These are phyloP conservation scores for Viola odorata DNA, from an alignment of 345 rosid species.

Conservation along the genomic window DNA sequence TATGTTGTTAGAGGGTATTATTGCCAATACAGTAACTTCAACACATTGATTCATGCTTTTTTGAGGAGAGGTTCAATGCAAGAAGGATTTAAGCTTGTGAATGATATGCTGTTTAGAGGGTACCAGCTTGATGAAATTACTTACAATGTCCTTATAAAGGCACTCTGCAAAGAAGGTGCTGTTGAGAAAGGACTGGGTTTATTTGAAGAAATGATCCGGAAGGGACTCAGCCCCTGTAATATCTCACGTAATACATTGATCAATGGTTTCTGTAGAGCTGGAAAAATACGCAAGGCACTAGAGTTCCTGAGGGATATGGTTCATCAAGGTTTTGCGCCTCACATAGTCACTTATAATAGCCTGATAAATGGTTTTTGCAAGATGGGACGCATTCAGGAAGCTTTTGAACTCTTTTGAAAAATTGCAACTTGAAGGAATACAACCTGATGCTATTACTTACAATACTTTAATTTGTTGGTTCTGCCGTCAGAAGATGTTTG, in stretches of 20 bases:
- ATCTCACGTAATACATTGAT: conserved; percentile 75
- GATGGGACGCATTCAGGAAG: conserved; percentile 50
- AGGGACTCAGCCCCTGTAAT: conserved; percentile 47
- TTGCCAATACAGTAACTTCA: conserved; percentile 79
- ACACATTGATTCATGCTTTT: conserved; percentile 57
- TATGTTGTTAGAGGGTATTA: conserved; percentile 75
- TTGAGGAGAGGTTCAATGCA: conserved; percentile 50
- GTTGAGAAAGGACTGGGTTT: conserved; percentile 58
- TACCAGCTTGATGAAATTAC: conserved; percentile 64
- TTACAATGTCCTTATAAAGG: conserved; percentile 66
- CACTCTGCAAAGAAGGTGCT: conserved; percentile 59
- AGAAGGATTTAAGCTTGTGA: conserved; percentile 70
- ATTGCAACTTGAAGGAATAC: conserved; percentile 59
- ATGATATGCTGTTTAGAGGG: conserved; percentile 76
- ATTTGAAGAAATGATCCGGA: conserved; percentile 72
- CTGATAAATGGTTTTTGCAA: conserved; percentile 76
- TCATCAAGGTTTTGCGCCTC: conserved; percentile 62
- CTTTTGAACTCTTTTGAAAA: conserved; percentile 56
- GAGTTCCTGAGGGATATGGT: conserved; percentile 72
- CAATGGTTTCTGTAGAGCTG: conserved; percentile 54
- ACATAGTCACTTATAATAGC: conserved; percentile 74
- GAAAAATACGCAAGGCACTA: conserved; percentile 57
- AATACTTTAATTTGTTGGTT: conserved; percentile 76
- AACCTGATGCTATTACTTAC: conserved; percentile 70
- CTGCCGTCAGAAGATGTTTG: conserved; percentile 50